Conservation (phyloP, 441 rosid genomes). For the Flueggea neowawraea region DNA sequence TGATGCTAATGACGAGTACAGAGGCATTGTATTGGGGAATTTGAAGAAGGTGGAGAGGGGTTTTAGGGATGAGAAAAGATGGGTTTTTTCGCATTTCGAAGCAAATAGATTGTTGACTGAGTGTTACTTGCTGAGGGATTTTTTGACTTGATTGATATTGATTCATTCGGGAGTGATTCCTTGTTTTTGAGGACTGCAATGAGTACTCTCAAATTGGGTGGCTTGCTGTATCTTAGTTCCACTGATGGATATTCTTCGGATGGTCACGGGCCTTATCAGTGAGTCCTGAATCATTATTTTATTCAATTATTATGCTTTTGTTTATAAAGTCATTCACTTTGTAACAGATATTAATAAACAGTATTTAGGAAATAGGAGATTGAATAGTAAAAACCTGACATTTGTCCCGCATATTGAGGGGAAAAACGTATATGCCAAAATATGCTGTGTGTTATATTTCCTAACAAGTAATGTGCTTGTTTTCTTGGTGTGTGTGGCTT, state of each 20-base stretch:
- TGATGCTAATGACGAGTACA: slow-evolving; percentile 62
- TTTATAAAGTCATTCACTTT: no score
- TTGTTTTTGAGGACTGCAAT: slow-evolving; percentile 71
- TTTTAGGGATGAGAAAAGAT: slow-evolving; percentile 28
- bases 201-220: slow-evolving; percentile 54
- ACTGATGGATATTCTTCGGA: slow-evolving; percentile 92
- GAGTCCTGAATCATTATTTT: slow-evolving; percentile 23
- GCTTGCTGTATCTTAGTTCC: slow-evolving; percentile 78
- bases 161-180: slow-evolving; percentile 92
- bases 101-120: slow-evolving; percentile 67
- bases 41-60: slow-evolving; percentile 38
- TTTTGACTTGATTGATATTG: slow-evolving; percentile 90
- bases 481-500: no score
- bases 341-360: no score
- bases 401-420: no score
- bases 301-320: no score
- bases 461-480: no score
- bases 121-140: slow-evolving; percentile 58
- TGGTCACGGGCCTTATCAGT: slow-evolving; percentile 89
- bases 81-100: slow-evolving; percentile 59
- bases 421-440: no score
- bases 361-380: no score
- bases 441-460: no score
- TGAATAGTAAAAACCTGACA: no score
- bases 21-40: slow-evolving; percentile 48